Percentiles rank a stretch among this genome's conserved stretches.
Evolutionary conservation across 169 alveolate species (phyloP).

Genomic region (Eimeria zaria): DNA sequence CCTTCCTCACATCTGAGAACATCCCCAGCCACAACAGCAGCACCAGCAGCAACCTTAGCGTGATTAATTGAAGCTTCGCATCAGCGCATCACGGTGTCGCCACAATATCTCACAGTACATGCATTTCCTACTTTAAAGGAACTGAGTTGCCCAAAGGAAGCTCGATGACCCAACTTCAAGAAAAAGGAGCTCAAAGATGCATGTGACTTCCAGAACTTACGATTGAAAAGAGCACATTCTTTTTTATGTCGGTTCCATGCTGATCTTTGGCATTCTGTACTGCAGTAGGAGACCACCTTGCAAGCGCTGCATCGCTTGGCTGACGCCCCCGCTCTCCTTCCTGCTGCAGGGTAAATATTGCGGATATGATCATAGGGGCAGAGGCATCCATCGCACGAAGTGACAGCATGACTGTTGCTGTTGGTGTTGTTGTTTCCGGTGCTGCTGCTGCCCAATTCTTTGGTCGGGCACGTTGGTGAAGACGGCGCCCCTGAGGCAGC

Average conservation of each 20-base stretch:
- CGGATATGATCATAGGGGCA: constrained; percentile 45
- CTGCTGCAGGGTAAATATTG: constrained; percentile 18
- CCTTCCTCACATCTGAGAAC: constrained; percentile 41
- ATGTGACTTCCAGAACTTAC: neutral
- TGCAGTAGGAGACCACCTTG: constrained; percentile 63
- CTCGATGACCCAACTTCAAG: neutral
- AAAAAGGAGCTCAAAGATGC: neutral
- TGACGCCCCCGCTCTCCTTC: neutral
- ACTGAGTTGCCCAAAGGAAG: too few relatives aligned
- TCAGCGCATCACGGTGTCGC: neutral
- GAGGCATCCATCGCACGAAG: constrained; percentile 51
- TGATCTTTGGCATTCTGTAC: constrained; percentile 39
- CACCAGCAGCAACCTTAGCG: neutral
- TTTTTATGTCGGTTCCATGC: constrained; percentile 41
- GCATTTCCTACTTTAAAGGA: neutral
- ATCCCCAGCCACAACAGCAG: constrained; percentile 14
- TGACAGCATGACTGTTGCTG: neutral
- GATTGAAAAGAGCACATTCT: constrained; percentile 42
- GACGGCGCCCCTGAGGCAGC: neutral
- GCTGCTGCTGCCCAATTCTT: neutral
- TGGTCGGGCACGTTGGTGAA: neutral
- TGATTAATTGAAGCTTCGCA: neutral
- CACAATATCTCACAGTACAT: neutral
- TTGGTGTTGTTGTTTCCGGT: neutral
- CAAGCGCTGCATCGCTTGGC: constrained; percentile 70